Base-by-base conservation (phyloP, 2,329 filamentous ascomycete species). In the Nigrograna mackinnonii region DNA sequence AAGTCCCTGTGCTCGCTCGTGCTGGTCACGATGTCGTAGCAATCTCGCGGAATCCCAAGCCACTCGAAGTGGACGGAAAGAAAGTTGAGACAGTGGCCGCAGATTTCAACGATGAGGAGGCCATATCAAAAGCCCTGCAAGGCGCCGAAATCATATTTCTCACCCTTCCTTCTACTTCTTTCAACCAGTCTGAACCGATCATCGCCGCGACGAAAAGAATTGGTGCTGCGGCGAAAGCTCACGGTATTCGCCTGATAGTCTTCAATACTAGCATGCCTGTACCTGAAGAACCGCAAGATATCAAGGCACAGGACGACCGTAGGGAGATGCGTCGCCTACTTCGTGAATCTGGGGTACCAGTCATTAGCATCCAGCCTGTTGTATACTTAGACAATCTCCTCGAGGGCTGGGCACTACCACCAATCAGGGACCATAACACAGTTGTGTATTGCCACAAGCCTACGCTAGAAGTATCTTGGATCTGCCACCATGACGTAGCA, bases 401-500 rank as follows among this genome's bases (percentile, higher is more conserved):
- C 6, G 67, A 70, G 47, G 68, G 68, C 22, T 71, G 68, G 68
- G 66, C 68, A 4, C 46, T 67, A 11, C 60, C 62, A 1, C 62
- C 66, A 0, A 62, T 71, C 17, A 51, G 59, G 3, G 66, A 70
- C 39, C 44, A 47, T 7, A 53, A 66, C 9, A 69, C 62, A 0
- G 47, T 72, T 19, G 60, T 68, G 2, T 71, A 72, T 49, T 72
- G 69, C 49, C 68, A 71, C 55, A 68, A 68, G 37, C 64, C 66
- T 0, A 44, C 52, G 4, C 59, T 72, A 5, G 54, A 62, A 17
- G 68, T 68, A 2, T 67, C 60, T 1, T 72, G 68, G 68, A 70
- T 71, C 39, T 69, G 67, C 46, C 67, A 72, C 31, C 53, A 70
- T 35, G 67, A 72, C 43, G 50, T 71, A 13, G 68, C 66, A 6